Percentiles rank a stretch among this genome's conserved stretches.
Evolutionary conservation across 495 filamentous ascomycete genomes (phyloP).

Genomic region (Filosporella fistucella): DNA sequence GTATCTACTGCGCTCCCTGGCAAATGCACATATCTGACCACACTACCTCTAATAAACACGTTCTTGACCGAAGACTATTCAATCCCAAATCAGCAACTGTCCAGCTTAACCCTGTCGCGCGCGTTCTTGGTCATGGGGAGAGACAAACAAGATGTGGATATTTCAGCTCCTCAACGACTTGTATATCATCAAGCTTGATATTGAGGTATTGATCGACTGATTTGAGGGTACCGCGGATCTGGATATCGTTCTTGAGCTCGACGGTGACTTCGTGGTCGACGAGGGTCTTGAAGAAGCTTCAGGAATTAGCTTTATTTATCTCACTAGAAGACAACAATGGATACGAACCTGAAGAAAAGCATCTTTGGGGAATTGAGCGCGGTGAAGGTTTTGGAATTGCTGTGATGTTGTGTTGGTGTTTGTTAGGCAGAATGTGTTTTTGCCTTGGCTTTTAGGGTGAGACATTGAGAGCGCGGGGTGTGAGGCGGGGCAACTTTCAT

Average conservation of each 20-base stretch:
- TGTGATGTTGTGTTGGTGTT: too few relatives aligned
- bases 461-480: too few relatives aligned
- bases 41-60: constrained; percentile 94
- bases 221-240: constrained; percentile 89
- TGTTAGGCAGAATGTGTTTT: too few relatives aligned
- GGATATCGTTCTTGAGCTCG: constrained; percentile 98
- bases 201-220: constrained; percentile 98
- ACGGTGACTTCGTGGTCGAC: constrained; percentile 94
- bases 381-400: too few relatives aligned
- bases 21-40: constrained; percentile 92
- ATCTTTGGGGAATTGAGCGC: constrained; percentile 12
- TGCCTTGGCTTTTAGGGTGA: too few relatives aligned
- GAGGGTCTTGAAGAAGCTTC: constrained; percentile 98
- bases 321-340: neutral
- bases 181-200: constrained; percentile 95
- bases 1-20: constrained; percentile 86
- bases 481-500: too few relatives aligned
- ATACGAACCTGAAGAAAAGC: constrained; percentile 26
- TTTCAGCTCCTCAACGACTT: constrained; percentile 82
- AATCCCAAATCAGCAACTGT: constrained; percentile 4
- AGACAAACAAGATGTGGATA: constrained; percentile 78
- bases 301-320: neutral
- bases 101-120: too few relatives aligned
- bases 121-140: neutral
- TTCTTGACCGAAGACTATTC: constrained; percentile 83